These are phyloP conservation scores for Hanseniaspora pseudoguilliermondii DNA, from an alignment of 805 yeast species.

Conservation along the genomic window DNA sequence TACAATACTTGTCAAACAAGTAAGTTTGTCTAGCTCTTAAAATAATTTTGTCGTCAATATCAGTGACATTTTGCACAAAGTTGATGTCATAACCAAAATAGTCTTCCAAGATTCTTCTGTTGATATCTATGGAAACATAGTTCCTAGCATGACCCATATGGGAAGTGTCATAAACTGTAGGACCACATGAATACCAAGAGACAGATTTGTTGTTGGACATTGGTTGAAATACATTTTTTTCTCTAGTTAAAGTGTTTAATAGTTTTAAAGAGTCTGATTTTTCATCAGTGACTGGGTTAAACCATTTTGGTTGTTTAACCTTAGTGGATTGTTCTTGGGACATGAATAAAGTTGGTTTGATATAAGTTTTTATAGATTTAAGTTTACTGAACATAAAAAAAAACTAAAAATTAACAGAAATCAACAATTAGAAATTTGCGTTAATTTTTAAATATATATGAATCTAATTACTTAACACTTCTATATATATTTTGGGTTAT, in stretches of 20 bases:
- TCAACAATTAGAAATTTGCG: background rate
- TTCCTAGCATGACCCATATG: slow-evolving; percentile 99
- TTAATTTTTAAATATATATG: no score
- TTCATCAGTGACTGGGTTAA: slow-evolving; percentile 25
- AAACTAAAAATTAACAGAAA: background rate
- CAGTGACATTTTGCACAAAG: slow-evolving; percentile 96
- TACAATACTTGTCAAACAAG: slow-evolving; percentile 51
- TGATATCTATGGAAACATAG: slow-evolving; percentile 87
- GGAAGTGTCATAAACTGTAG: slow-evolving; percentile 89
- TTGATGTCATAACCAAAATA: slow-evolving; percentile 81
- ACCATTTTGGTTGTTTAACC: slow-evolving; percentile 43
- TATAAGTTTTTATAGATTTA: background rate
- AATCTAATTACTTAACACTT: no score
- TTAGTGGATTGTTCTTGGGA: slow-evolving; percentile 17
- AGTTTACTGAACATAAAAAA: background rate
- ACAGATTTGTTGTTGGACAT: slow-evolving; percentile 43
- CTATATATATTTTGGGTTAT: no score
- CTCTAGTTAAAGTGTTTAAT: slow-evolving; percentile 72
- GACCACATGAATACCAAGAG: slow-evolving; percentile 97
- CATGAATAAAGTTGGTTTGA: background rate
- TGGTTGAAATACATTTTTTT: slow-evolving; percentile 71
- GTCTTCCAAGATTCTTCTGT: slow-evolving; percentile 76
- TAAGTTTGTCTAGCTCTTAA: slow-evolving; percentile 84
- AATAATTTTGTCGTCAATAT: slow-evolving; percentile 93
- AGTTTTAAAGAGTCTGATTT: slow-evolving; percentile 38